Conservation (phyloP, 192 early-diverging fungal species). For the Coemansia erecta region DNA sequence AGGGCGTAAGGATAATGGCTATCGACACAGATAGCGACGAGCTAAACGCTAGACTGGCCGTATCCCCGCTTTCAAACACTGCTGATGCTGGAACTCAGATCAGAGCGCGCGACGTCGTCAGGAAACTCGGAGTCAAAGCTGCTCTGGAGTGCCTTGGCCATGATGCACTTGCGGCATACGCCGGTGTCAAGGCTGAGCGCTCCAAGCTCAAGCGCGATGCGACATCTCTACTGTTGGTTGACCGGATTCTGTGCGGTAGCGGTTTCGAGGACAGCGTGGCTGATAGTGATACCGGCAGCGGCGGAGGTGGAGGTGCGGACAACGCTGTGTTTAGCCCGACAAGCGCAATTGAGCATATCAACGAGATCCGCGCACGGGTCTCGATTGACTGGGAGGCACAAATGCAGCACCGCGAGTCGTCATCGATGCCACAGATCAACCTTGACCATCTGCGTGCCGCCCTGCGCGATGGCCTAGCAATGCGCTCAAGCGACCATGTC, state of each 20-base stretch:
- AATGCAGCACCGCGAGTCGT: slow-evolving; percentile 26
- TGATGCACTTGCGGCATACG: background rate
- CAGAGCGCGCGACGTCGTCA: slow-evolving; percentile 2
- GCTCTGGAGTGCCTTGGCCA: slow-evolving; percentile 5
- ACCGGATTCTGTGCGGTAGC: slow-evolving; percentile 21
- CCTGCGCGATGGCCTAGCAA: slow-evolving; percentile 29
- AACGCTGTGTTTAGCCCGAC: background rate
- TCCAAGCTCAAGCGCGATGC: background rate
- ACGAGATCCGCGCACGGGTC: slow-evolving; percentile 42
- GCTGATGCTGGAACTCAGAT: slow-evolving; percentile 2
- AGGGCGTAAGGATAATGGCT: slow-evolving; percentile 9
- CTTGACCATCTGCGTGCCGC: slow-evolving; percentile 47
- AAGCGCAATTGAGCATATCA: slow-evolving; percentile 28
- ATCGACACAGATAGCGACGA: background rate
- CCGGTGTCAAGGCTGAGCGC: slow-evolving; percentile 2
- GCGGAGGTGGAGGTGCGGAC: background rate
- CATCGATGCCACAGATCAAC: slow-evolving; percentile 28
- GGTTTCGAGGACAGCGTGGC: background rate
- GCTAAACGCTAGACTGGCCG: background rate
- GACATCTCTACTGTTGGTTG: background rate
- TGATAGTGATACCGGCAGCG: background rate
- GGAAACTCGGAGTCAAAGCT: slow-evolving; percentile 4
- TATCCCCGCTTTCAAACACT: slow-evolving; percentile 1
- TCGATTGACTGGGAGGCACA: slow-evolving; percentile 50
- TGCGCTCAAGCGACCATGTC: slow-evolving; percentile 26